Percentiles rank a stretch among this genome's conserved stretches.
phyloP scores from a whole-genome alignment of 2,329 filamentous ascomycete species.

The Scedosporium dehoogii region DNA sequence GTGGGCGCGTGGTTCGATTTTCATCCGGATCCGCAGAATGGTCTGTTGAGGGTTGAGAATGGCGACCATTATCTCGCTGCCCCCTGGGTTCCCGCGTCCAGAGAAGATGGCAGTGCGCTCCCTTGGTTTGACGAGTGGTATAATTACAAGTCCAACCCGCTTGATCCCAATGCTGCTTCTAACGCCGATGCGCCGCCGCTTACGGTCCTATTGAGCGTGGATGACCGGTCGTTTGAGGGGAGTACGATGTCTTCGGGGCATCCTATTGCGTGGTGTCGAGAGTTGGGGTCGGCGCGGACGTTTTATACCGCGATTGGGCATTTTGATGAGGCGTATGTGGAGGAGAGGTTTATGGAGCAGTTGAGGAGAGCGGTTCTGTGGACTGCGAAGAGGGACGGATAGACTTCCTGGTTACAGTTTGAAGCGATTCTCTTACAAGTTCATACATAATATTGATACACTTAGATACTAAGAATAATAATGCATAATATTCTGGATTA shows the following conservation, averaged over 20 bases:
- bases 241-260: slow-evolving; percentile 25
- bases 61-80: slow-evolving; percentile 19
- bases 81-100: neutral
- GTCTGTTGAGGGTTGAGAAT: slow-evolving; percentile 19
- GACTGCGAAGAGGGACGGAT: neutral
- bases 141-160: slow-evolving; percentile 21
- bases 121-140: slow-evolving; percentile 32
- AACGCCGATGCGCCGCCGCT: slow-evolving; percentile 6
- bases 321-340: slow-evolving; percentile 27
- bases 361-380: neutral
- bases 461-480: neutral
- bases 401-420: too few species aligned
- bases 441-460: neutral
- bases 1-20: slow-evolving; percentile 27
- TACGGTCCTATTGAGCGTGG: slow-evolving; percentile 23
- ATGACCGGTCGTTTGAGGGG: slow-evolving; percentile 24
- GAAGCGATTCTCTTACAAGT: neutral
- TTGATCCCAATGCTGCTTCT: slow-evolving; percentile 18
- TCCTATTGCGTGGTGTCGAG: slow-evolving; percentile 28
- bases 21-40: slow-evolving; percentile 26
- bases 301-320: slow-evolving; percentile 33
- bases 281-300: slow-evolving; percentile 25
- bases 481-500: neutral
- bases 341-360: slow-evolving; percentile 13
- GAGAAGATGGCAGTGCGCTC: neutral